Evolutionary conservation across 2,329 filamentous ascomycete genomes (phyloP), one percentile per base, ranked within the genome.

Genomic region (Colletotrichum kahawae): DNA sequence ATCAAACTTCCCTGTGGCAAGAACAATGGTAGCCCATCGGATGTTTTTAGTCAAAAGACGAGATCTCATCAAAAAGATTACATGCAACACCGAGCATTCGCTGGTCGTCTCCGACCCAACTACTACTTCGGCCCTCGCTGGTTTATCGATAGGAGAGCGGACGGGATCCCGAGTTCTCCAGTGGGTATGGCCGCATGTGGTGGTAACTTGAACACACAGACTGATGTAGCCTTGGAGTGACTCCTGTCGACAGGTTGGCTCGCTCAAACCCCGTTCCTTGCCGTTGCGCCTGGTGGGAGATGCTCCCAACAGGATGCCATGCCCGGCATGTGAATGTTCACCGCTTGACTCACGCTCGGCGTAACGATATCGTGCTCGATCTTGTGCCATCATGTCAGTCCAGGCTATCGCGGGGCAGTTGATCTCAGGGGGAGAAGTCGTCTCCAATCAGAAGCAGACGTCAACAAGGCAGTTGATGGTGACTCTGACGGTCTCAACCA

Each of bases 91-190:
- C 56, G 59, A 43, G 67, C 59, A 63, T 70, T 70, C 67, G 59
- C 67, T 27, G 29, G 70, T 71, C 70, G 70, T 71, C 70, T 48
- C 70, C 70, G 70, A 71, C 70, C 70, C 64, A 36, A 60, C 64
- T 71, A 71, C 70, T 71, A 68, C 59, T 71, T 56, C 56, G 36
- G 64, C 64, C 65, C 64, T 68, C 65, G 67, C 56, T 62, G 34
- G 34, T 68, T 69, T 69, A 72, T 69, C 51, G 38, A 69, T 54
- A 64, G 70, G 70, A 72, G 70, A 69, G 64, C 70, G 64, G 70
- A 72, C 70, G 64, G 70, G 70, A 72, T 68, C 64, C 70, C 54
- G 63, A 68, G 70, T 72, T 60, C 65, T 72, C 70, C 70, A 72
- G 65, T 62, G 60, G 59, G 60, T 70, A 38, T 70, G 67, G 67